Evolutionary conservation across 164 flowering plant species (phyloP).

Genomic region (Malania oleifera): DNA sequence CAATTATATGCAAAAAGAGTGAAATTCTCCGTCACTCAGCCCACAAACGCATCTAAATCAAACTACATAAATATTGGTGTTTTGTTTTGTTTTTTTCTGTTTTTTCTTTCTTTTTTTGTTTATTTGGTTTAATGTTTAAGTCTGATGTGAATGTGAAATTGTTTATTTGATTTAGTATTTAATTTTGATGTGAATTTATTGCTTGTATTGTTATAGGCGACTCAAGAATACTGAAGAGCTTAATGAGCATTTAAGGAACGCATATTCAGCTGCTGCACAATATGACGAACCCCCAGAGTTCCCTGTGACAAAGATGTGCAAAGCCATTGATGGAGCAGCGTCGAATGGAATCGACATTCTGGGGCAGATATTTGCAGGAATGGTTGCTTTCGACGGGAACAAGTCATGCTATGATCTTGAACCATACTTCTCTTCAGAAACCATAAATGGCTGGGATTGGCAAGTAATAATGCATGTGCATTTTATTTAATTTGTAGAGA

Average conservation of each 20-base stretch:
- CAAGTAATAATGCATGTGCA: too few species aligned
- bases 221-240: constrained; percentile 10
- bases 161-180: neutral
- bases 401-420: constrained; percentile 21
- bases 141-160: too few species aligned
- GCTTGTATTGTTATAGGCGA: too few species aligned
- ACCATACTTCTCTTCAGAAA: constrained; percentile 5
- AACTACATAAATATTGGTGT: too few species aligned
- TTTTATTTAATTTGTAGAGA: too few species aligned
- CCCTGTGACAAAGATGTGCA: constrained; percentile 19
- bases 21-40: too few species aligned
- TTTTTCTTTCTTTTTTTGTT: too few species aligned
- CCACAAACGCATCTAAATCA: too few species aligned
- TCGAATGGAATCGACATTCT: constrained; percentile 15
- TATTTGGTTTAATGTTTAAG: constrained; percentile 7
- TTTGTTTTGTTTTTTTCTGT: too few species aligned
- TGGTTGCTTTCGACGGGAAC: constrained; percentile 19
- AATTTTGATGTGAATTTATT: constrained; percentile 17
- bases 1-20: too few species aligned
- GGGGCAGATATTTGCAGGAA: constrained; percentile 20
- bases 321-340: constrained; percentile 18
- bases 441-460: constrained; percentile 28
- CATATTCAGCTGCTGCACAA: constrained; percentile 26
- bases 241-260: constrained; percentile 17
- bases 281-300: constrained; percentile 18